Percentiles rank a stretch among this genome's conserved stretches.
Evolutionary conservation across 345 rosid species (phyloP).

Genomic region (Gossypium stocksii): DNA sequence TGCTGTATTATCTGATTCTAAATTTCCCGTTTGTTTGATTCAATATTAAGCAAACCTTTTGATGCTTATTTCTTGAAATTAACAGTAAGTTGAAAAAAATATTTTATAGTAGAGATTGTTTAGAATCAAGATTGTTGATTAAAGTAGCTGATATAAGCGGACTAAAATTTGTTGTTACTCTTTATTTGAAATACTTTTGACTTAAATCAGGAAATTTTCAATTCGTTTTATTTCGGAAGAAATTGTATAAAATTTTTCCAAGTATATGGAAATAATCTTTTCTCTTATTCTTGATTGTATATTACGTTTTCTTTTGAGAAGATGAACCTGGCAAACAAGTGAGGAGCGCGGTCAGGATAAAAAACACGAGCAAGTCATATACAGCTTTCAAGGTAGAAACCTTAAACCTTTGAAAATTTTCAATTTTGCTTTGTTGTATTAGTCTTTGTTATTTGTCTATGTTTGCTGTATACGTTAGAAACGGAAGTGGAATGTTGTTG

Average conservation of each 20-base stretch:
- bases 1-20: background rate
- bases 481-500: no score
- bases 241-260: no score
- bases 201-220: background rate
- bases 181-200: background rate
- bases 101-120: background rate
- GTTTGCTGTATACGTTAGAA: no score
- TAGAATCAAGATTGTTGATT: background rate
- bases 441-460: no score
- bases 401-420: background rate
- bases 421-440: background rate
- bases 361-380: constrained; percentile 86
- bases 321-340: constrained; percentile 99
- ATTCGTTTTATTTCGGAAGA: no score
- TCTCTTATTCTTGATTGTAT: background rate
- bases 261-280: background rate
- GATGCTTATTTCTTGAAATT: background rate
- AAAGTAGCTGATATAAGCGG: background rate
- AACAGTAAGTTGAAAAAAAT: background rate
- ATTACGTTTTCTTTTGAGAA: constrained; percentile 25
- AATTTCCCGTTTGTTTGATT: background rate
- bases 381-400: constrained; percentile 80
- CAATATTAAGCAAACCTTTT: background rate
- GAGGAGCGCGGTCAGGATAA: constrained; percentile 86
- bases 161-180: background rate